A percentile compares a stretch with the other conserved stretches of the same genome.
Conservation (phyloP, 1,284 basidiomycete species). For the Cystobasidium slooffiae region DNA sequence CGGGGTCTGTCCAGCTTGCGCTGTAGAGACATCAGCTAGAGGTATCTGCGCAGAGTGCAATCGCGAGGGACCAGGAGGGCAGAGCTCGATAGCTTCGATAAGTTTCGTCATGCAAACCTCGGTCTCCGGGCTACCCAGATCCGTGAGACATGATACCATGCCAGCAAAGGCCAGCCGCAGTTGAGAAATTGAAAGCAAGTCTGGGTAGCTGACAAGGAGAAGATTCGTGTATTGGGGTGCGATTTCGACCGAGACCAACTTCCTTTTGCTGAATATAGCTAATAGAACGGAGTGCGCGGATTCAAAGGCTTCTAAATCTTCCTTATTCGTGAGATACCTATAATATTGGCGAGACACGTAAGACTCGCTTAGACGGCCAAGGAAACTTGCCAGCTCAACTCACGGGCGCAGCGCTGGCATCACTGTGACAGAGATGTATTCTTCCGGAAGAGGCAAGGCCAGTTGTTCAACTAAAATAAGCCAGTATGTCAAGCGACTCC, state of each 20-base stretch:
- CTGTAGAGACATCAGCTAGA: not conserved
- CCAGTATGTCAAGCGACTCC: slow-evolving; percentile 48
- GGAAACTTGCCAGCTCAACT: not conserved
- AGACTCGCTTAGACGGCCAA: not conserved
- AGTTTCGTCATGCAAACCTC: not conserved
- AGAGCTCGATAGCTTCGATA: not conserved
- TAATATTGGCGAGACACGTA: not conserved
- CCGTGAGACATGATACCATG: slow-evolving; percentile 44
- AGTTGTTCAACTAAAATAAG: slow-evolving; percentile 50
- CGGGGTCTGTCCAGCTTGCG: slow-evolving; percentile 27
- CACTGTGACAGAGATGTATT: slow-evolving; percentile 45
- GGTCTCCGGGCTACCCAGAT: slow-evolving; percentile 44
- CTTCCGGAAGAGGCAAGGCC: slow-evolving; percentile 44
- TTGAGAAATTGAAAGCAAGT: slow-evolving; percentile 45
- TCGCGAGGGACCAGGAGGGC: not conserved
- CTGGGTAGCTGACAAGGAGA: slow-evolving; percentile 46
- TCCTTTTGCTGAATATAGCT: slow-evolving; percentile 43
- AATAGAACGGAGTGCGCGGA: slow-evolving; percentile 52
- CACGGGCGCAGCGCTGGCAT: slow-evolving; percentile 47
- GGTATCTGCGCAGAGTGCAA: not conserved
- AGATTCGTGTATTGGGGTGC: slow-evolving; percentile 48
- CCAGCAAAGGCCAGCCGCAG: slow-evolving; percentile 50
- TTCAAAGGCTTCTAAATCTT: slow-evolving; percentile 52
- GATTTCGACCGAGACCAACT: slow-evolving; percentile 36
- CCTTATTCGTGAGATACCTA: slow-evolving; percentile 48